These are phyloP conservation scores for Xylariaceae sp. DNA, from an alignment of 2,329 filamentous ascomycete species.

Conservation along the genomic window DNA sequence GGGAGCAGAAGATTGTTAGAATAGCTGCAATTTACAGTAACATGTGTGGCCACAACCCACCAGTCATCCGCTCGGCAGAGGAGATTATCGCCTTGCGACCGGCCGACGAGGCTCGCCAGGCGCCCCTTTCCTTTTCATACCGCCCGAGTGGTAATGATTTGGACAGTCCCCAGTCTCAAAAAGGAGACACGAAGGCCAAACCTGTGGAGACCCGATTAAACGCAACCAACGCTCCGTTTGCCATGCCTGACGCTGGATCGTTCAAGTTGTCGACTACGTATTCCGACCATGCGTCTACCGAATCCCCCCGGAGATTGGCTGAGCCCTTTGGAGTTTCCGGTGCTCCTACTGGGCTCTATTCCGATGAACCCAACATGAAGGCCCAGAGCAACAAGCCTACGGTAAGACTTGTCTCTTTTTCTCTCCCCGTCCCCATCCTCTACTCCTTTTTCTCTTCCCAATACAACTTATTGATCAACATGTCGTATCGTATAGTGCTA, in stretches of 20 bases:
- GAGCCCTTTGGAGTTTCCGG: no score
- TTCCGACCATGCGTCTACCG: no score
- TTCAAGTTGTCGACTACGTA: not conserved
- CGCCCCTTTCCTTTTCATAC: not conserved
- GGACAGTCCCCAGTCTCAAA: not conserved
- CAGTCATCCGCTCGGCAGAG: constrained; percentile 12
- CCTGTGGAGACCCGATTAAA: not conserved
- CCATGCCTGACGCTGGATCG: not conserved
- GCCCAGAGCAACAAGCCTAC: no score
- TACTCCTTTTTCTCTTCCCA: no score
- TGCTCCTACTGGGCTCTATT: no score
- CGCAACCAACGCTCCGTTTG: not conserved
- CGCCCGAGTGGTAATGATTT: not conserved
- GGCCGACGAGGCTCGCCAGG: not conserved
- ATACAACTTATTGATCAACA: no score
- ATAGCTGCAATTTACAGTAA: constrained; percentile 18
- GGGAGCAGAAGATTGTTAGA: constrained; percentile 15
- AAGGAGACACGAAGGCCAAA: not conserved
- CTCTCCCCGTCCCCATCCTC: no score
- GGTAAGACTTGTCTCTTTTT: no score
- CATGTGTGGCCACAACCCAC: constrained; percentile 4
- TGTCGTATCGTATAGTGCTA: no score
- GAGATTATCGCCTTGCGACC: constrained; percentile 16
- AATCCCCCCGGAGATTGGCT: no score
- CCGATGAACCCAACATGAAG: no score